Conservation (phyloP, 208 protist species). For the Leishmania lainsoni region DNA sequence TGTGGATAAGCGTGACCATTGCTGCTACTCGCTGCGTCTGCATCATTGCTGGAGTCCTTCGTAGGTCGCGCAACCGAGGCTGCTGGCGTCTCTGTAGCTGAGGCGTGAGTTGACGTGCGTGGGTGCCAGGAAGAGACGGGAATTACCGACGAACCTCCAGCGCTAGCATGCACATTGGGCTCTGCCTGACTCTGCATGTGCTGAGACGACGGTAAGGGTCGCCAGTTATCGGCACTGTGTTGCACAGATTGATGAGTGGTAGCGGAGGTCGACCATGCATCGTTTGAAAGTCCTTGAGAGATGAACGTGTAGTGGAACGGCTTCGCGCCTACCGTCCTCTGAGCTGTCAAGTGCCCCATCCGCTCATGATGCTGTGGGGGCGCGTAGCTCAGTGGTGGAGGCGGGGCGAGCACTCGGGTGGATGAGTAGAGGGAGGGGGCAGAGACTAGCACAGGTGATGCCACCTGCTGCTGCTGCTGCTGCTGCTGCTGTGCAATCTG, state of each 20-base stretch:
- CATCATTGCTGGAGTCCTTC: background rate
- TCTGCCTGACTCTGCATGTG: background rate
- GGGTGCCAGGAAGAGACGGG: background rate
- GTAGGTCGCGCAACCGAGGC: background rate
- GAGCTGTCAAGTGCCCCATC: background rate
- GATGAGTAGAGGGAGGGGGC: background rate
- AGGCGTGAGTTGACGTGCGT: background rate
- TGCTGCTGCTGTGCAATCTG: constrained; percentile 7
- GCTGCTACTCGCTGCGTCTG: background rate
- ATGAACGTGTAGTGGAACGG: constrained; percentile 9
- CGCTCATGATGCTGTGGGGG: background rate
- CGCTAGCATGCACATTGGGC: background rate
- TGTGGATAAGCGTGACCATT: background rate
- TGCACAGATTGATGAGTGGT: background rate
- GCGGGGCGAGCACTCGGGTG: background rate
- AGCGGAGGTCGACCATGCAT: background rate
- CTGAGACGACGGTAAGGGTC: background rate
- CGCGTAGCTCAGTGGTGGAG: background rate
- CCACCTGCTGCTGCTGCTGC: background rate
- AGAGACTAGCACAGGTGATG: background rate
- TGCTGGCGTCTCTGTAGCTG: background rate
- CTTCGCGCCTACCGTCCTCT: background rate
- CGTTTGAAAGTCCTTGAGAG: constrained; percentile 5
- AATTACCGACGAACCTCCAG: background rate
- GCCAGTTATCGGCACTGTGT: background rate